Evolutionary conservation across 345 rosid genomes (phyloP), one percentile per base, ranked within the genome.

Genomic region (Lepidium didymum): DNA sequence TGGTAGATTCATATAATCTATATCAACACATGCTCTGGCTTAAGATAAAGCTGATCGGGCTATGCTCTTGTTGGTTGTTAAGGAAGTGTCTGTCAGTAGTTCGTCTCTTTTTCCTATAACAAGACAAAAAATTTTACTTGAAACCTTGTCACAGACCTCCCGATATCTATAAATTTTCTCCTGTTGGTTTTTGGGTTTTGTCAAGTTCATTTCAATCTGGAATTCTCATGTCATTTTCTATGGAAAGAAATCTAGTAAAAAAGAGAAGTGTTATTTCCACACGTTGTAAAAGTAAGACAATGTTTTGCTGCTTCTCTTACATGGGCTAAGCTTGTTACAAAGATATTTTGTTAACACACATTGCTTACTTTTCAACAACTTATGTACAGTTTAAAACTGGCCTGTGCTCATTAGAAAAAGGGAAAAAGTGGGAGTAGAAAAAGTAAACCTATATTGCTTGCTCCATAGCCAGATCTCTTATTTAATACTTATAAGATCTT

Each of bases 391-490:
- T 74, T 59, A 35, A 43, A 44, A 53, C 69, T 58, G 45, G 68
- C 63, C 56, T 60, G 68, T 60, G 68, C 73, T 73, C 54, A 57
- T 18, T 34, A 33, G 23, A 3, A 59, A 8, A 19, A 4, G 66
- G 58, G 38, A 34, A 62, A 42, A 66, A 45, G 35, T 52, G 46
- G 59, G 62, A 67, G 52, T 29, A 18, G 8, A 25, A 44, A 27
- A 73, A 52, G 77, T 35, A 67, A 67, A 67, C 78, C 73, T 67
- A 58, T 62, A 38, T 45, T 19, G 7, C 77, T 73, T 74, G 78
- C 78, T 74, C 74, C 78, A 68, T 61, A 44, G 38, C 58, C 78
- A 59, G 73, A 59, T 66, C 77, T 73, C 67, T 66, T 50, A 50
- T 52, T 50, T 73, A 73, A 21, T 73, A 73, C 62, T 65, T 66